Evolutionary conservation across 192 early-diverging fungal genomes (phyloP).

Genomic region (Podila horticola): DNA sequence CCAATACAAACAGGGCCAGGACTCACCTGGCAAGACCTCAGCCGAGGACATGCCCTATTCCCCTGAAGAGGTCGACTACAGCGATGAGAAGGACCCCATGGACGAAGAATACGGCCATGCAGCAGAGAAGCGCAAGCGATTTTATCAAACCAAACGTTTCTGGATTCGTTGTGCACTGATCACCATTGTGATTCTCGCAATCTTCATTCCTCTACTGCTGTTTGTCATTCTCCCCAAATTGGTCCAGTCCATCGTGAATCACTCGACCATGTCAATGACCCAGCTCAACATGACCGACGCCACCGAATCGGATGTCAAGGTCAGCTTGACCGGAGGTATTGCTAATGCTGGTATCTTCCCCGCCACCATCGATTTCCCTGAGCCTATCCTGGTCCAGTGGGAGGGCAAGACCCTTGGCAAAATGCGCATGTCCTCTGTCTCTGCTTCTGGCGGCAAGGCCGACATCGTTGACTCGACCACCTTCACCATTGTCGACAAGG

Average conservation of each 20-base stretch:
- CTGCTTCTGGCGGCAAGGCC: slow-evolving; percentile 53
- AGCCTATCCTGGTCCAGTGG: slow-evolving; percentile 59
- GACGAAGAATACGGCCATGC: slow-evolving; percentile 41
- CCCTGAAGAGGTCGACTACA: slow-evolving; percentile 34
- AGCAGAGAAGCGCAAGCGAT: slow-evolving; percentile 36
- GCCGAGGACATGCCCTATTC: slow-evolving; percentile 25
- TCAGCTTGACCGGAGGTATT: slow-evolving; percentile 58
- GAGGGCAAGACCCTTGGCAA: slow-evolving; percentile 56
- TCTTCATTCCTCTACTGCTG: slow-evolving; percentile 56
- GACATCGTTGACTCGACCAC: slow-evolving; percentile 50
- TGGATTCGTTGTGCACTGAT: slow-evolving; percentile 58
- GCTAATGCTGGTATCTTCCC: slow-evolving; percentile 60
- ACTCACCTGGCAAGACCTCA: background rate
- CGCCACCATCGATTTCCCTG: slow-evolving; percentile 60
- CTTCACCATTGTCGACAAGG: slow-evolving; percentile 52
- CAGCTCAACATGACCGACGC: slow-evolving; percentile 57
- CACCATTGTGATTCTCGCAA: slow-evolving; percentile 49
- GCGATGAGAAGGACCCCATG: slow-evolving; percentile 23
- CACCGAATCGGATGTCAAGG: slow-evolving; percentile 53
- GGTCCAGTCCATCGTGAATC: slow-evolving; percentile 58
- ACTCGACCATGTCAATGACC: slow-evolving; percentile 48
- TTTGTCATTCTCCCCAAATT: slow-evolving; percentile 64
- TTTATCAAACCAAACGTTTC: slow-evolving; percentile 59
- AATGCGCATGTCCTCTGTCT: slow-evolving; percentile 56
- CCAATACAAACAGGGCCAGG: background rate